Base-by-base conservation (phyloP, 2,329 filamentous ascomycete species). In the Teratosphaeria destructans region DNA sequence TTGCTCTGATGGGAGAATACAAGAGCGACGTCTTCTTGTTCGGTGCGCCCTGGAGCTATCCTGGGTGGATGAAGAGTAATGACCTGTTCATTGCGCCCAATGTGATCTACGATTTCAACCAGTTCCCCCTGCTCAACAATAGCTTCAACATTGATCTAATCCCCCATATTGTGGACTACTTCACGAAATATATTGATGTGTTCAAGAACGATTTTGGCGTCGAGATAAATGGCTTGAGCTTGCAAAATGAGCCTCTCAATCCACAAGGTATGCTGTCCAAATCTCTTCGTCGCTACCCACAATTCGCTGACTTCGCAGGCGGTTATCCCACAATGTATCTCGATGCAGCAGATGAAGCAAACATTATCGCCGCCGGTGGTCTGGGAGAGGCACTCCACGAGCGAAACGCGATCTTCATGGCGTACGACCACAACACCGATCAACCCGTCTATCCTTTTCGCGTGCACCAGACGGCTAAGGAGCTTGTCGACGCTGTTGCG, bases 11-110 rank as follows among this genome's bases (percentile, higher is more conserved):
- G 71, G 72, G 71, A 49, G 62, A 68, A 0, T 60, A 72, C 39
- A 73, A 75, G 56, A 65, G 67, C 5, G 67, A 68, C 14, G 64
- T 76, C 49, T 71, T 70, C 34, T 66, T 75, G 16, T 64, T 73
- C 26, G 73, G 74, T 2, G 70, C 73, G 1, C 68, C 73, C 0
- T 76, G 74, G 74, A 71, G 68, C 14, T 68, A 69, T 14, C 74
- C 74, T 0, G 73, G 72, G 2, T 76, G 74, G 73, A 75, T 74
- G 71, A 76, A 76, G 61, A 59, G 73, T 27, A 75, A 75, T 49
- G 69, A 66, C 3, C 67, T 70, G n/a, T 63, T 67, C 54, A 57
- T 68, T 29, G 66, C 65, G n/a, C 64, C 63, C 12, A 61, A 57
- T 12, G 52, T 64, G n/a, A 39, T 19, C 52, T n/a, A 39, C 32